Evolutionary conservation across 192 early-diverging fungal species (phyloP).

Genomic region (Chytriomyces confervae): DNA sequence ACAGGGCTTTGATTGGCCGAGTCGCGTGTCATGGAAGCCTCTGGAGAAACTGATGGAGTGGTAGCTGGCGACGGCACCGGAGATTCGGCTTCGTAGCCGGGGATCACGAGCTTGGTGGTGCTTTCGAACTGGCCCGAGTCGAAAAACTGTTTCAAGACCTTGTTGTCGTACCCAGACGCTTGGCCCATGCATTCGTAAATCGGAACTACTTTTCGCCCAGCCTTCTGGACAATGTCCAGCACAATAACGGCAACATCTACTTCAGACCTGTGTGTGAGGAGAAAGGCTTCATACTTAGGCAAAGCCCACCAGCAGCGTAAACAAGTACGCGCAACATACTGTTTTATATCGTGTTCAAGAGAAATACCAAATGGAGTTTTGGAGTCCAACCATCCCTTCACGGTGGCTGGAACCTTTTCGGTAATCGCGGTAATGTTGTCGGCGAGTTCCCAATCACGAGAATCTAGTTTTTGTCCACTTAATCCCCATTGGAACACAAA

Average conservation of each 20-base stretch:
- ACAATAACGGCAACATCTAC: background rate
- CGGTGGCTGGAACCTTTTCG: background rate
- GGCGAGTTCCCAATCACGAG: constrained; percentile 3
- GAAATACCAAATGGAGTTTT: background rate
- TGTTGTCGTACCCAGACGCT: constrained; percentile 5
- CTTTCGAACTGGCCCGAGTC: constrained; percentile 16
- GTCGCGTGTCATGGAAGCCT: too few species aligned
- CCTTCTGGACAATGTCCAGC: background rate
- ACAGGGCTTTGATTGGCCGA: too few species aligned
- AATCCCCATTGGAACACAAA: too few species aligned
- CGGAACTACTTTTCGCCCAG: background rate
- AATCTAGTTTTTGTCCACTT: background rate
- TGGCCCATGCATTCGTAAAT: constrained; percentile 3
- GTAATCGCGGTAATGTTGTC: background rate
- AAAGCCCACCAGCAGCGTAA: background rate
- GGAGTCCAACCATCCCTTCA: background rate
- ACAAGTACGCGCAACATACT: background rate
- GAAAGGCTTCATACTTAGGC: background rate
- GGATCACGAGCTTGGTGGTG: too few species aligned
- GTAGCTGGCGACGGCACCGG: too few species aligned
- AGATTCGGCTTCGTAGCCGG: too few species aligned
- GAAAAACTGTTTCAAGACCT: constrained; percentile 4
- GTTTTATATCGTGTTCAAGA: background rate
- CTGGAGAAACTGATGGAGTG: too few species aligned
- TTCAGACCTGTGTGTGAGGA: background rate